A percentile compares a stretch with the other conserved stretches of the same genome.
phyloP scores from a whole-genome alignment of 2,329 filamentous ascomycete species.

The Cercospora beticola region DNA sequence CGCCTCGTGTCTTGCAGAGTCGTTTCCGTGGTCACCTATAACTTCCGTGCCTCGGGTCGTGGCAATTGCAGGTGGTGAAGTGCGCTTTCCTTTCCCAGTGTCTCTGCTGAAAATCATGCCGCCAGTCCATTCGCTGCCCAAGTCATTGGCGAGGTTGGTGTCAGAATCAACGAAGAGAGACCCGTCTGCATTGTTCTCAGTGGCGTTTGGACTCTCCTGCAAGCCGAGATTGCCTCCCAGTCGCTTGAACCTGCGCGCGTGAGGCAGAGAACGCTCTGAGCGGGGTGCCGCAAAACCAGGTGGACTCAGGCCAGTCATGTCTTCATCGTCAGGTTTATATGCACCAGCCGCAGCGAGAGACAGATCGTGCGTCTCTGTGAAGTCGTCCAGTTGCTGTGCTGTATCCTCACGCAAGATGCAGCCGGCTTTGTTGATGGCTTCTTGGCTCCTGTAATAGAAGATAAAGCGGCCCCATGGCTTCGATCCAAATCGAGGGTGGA shows the following conservation, averaged over 20 bases:
- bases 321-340: not conserved
- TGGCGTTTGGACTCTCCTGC: not conserved
- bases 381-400: constrained; percentile 19
- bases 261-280: not conserved
- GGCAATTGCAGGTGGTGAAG: not conserved
- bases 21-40: not conserved
- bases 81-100: not conserved
- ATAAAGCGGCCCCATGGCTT: constrained; percentile 43
- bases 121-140: not conserved
- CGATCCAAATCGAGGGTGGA: constrained; percentile 34
- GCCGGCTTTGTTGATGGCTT: constrained; percentile 27
- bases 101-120: not conserved
- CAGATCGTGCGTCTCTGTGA: not conserved
- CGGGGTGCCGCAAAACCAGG: too few relatives aligned
- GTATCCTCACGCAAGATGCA: constrained; percentile 18
- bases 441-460: constrained; percentile 43
- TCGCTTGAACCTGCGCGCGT: not conserved
- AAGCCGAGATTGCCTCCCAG: not conserved
- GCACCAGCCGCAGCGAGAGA: not conserved
- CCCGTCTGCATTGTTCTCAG: not conserved
- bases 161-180: not conserved
- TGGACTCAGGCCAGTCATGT: not conserved
- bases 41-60: not conserved
- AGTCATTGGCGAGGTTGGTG: not conserved
- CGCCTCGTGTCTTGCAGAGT: not conserved